Evolutionary conservation across 1,284 basidiomycete species (phyloP), one percentile per base, ranked within the genome.

Genomic region (Moniliophthora roreri): DNA sequence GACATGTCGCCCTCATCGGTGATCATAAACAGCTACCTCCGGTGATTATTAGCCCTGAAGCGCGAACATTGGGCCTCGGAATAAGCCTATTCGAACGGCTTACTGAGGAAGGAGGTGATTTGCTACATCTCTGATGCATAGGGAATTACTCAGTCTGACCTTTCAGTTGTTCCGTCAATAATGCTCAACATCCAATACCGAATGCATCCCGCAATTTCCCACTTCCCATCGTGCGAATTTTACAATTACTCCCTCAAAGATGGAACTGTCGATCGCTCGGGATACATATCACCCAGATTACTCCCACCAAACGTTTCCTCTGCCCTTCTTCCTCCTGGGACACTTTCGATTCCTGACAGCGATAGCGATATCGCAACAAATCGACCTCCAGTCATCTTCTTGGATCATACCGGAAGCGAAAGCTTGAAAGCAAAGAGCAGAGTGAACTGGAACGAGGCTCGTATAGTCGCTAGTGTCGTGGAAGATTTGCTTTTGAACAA

Each of bases 1-100:
- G 78, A 46, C 95, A 98, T 62, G 77, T 93, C 28, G 84, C 91
- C 3, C 82, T 98, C 50, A 95, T 98, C 58, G 95, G 95, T 26
- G 95, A 98, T 72, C 95, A 98, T 71, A 95, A 95, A 67, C 95
- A 98, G 67, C 77, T 97, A n/a, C 93, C 95, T 18, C 93, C 95
- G 0, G 85, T 97, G 51, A 92, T 96, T 56, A 78, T 82, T 7
- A 90, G 84, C 60, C 76, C 77, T 36, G 83, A 88, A 62, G 91
- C 89, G 1, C 79, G 82, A 62, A 70, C 77, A 16, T 81, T 82
- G 18, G 93, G 91, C 0, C 75, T 95, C 15, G 85, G 85, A 1
- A 80, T 84, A 16, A 93, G 91, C 69, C 75, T 98, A 24, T 98
- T 98, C 60, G 95, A 98, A 69, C 77, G 95, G 26, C 75, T 98